Base-by-base conservation (phyloP, 306 rosid genomes). In the Chamaecrista fasciculata region DNA sequence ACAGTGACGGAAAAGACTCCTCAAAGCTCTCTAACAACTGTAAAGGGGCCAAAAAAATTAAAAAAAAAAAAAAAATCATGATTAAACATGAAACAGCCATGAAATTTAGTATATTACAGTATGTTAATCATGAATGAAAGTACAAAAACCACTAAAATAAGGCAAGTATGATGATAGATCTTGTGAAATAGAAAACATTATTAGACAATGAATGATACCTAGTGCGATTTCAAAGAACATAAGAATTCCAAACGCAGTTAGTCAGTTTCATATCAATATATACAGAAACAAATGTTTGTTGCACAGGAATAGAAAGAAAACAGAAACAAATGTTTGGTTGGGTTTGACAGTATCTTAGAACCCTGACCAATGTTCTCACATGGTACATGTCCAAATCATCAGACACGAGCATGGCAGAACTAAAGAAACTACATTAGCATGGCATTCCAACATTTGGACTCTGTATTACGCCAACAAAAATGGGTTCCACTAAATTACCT, bases 1-100 rank as follows among this genome's bases (percentile, higher is more conserved):
- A 75, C 68, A 86, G 48, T 5, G 23, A 21, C 29, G 98, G 98
- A 47, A 93, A 93, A 52, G 87, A 80, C 84, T 71, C 64, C 69
- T 90, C 64, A 56, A 93, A 93, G 78, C 81, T 25, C 72, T 87
- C 91, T 86, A 85, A 70, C 72, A 93, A 77, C 98, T 93, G 90
- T 34, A 57, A 21, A 62, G 11, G 9, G 39, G n/a, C n/a, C n/a
- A n/a, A n/a, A n/a, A n/a, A 20, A n/a, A 10, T 5, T 28, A 28
- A 18, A 46, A 39, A 39, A 25, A 6, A 28, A 67, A 70, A 46
- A 34, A 6, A 66, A 70, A 42, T 3, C 56, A 71, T 24, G 18
- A 70, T 58, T 69, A 25, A 63, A 68, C 53, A 63, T 6, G n/a
- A 49, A 66, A 69, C 19, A 58, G 71, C 34, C 33, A 71, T 67